A percentile compares a stretch with the other conserved stretches of the same genome.
These are phyloP conservation scores for Microdochium paspali DNA, from an alignment of 2,329 filamentous ascomycete species.

Conservation along the genomic window DNA sequence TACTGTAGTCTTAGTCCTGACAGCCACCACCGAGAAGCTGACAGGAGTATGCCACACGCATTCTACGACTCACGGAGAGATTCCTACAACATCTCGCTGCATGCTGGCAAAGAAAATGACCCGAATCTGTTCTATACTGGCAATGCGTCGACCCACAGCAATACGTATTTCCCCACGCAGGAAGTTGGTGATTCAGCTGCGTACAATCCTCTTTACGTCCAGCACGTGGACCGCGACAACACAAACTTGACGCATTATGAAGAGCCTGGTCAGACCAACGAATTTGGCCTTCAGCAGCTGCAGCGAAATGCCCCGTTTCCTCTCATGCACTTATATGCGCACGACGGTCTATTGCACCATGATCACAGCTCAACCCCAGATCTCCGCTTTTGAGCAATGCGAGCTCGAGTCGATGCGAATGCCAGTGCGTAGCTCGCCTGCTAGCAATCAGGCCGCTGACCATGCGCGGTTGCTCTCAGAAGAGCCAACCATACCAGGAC, in stretches of 20 bases:
- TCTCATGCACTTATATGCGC: neutral
- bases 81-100: too few relatives aligned
- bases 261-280: neutral
- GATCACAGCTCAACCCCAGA: neutral
- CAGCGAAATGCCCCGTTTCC: neutral
- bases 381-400: conserved; percentile 9
- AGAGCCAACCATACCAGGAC: too few relatives aligned
- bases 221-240: neutral
- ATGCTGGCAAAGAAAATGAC: neutral
- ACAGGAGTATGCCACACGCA: too few relatives aligned
- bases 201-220: neutral
- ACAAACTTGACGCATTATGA: neutral
- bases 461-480: too few relatives aligned
- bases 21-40: too few relatives aligned
- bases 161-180: neutral
- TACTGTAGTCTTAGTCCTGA: too few relatives aligned
- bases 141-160: neutral
- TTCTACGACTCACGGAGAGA: too few relatives aligned
- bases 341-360: neutral
- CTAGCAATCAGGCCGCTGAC: too few relatives aligned
- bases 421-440: too few relatives aligned
- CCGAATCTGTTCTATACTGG: neutral
- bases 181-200: neutral
- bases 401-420: too few relatives aligned
- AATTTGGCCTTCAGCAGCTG: neutral